Conservation (phyloP, 352 stramenopile genomes). For the Elongisporangium anandrum region DNA sequence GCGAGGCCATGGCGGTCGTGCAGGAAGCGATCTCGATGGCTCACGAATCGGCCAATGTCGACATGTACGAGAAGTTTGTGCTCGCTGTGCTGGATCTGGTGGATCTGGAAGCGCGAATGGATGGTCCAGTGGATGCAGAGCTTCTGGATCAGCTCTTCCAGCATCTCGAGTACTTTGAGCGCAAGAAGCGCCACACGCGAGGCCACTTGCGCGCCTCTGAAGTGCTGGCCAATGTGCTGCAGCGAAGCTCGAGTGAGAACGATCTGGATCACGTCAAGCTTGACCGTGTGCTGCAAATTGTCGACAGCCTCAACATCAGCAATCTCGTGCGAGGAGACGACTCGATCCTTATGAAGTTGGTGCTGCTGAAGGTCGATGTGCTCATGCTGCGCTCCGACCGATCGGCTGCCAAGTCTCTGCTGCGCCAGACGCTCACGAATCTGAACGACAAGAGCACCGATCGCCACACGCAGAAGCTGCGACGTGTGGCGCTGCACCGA, state of each 20-base stretch:
- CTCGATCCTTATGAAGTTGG: slow-evolving; percentile 25
- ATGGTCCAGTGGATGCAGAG: slow-evolving; percentile 7
- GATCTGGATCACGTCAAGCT: slow-evolving; percentile 16
- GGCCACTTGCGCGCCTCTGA: slow-evolving; percentile 38
- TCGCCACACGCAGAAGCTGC: slow-evolving; percentile 13
- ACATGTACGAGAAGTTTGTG: slow-evolving; percentile 41
- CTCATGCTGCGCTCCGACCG: slow-evolving; percentile 4
- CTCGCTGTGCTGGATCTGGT: slow-evolving; percentile 44
- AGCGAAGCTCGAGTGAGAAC: slow-evolving; percentile 7
- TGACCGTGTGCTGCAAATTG: slow-evolving; percentile 28
- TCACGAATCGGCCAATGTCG: slow-evolving; percentile 17
- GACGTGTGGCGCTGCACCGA: slow-evolving; percentile 10
- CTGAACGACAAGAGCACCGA: slow-evolving; percentile 7
- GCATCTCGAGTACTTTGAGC: slow-evolving; percentile 45
- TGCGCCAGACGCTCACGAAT: slow-evolving; percentile 23
- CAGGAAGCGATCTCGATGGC: slow-evolving; percentile 17
- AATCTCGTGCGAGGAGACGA: slow-evolving; percentile 25
- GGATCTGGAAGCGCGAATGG: slow-evolving; percentile 17
- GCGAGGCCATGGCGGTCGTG: slow-evolving; percentile 22
- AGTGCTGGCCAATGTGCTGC: slow-evolving; percentile 21
- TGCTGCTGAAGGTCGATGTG: slow-evolving; percentile 38
- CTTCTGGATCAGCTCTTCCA: slow-evolving; percentile 28
- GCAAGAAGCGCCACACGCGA: slow-evolving; percentile 27
- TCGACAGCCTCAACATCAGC: slow-evolving; percentile 29
- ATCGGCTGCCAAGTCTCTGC: slow-evolving; percentile 17